A percentile compares a stretch with the other conserved stretches of the same genome.
Evolutionary conservation across 306 rosid species (phyloP).

Genomic region (Vigna mungo): DNA sequence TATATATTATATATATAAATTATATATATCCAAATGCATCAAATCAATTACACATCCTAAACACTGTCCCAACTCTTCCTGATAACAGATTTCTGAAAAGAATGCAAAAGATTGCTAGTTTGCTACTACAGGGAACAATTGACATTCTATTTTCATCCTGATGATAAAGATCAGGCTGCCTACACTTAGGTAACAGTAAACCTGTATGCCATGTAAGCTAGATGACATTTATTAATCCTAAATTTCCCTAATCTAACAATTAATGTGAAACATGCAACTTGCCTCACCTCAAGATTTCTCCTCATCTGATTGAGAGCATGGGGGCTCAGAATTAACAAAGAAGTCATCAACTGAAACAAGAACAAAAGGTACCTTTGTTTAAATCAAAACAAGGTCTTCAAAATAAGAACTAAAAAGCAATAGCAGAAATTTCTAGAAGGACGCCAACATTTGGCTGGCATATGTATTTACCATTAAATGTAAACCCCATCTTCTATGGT

Average conservation of each 20-base stretch:
- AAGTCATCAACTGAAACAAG: constrained; percentile 88
- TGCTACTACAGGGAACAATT: constrained; percentile 40
- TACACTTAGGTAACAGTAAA: constrained; percentile 50
- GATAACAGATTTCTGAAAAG: constrained; percentile 44
- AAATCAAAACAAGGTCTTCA: constrained; percentile 15
- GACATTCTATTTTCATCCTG: constrained; percentile 46
- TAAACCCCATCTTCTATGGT: too few species aligned
- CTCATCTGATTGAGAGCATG: constrained; percentile 85
- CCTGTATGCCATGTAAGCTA: constrained; percentile 53
- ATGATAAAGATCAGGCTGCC: constrained; percentile 55
- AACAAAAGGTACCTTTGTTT: constrained; percentile 25
- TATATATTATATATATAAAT: background rate
- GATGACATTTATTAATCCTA: constrained; percentile 54
- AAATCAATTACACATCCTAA: constrained; percentile 47
- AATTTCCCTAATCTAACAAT: constrained; percentile 53
- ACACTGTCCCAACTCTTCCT: constrained; percentile 37
- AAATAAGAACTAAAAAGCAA: background rate
- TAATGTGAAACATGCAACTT: constrained; percentile 43
- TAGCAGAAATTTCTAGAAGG: background rate
- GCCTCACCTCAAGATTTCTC: constrained; percentile 73
- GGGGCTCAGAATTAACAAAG: constrained; percentile 90
- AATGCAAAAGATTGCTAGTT: constrained; percentile 47
- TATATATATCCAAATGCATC: constrained; percentile 49
- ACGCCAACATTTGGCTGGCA: background rate
- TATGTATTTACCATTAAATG: too few species aligned